Base-by-base conservation (phyloP, 768 basidiomycete genomes). In the Leucocoprinus sp. region DNA sequence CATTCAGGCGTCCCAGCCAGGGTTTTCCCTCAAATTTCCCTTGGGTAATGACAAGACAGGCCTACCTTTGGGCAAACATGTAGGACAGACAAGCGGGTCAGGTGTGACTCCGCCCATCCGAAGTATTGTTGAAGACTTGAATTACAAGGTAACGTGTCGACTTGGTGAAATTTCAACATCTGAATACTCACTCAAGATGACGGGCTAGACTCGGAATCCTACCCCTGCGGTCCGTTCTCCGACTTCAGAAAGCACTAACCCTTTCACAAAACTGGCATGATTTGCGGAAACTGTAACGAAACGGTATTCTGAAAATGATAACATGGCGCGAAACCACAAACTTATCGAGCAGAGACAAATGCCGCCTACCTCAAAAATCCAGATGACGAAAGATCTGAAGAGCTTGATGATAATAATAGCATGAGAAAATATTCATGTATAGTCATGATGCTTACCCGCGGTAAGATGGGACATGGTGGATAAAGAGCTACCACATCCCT, bases 41-140 rank as follows among this genome's bases (percentile, higher is more conserved):
- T 31, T 24, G 27, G 49, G 18, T 29, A 35, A 22, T 39, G 53
- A 6, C 11, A 38, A 38, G 45, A 36, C 23, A 31, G 41, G 50
- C 55, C 39, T 34, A 15, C 35, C 46, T 45, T 47, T 45, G 31
- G 55, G 49, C 40, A 12, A 56, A 3, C 58, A 60, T 48, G 53
- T 52, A 23, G 51, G 58, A 34, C 52, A 59, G 36, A 22, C 52
- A 6, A 63, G 60, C 51, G 43, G 53, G 18, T 58, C 58, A 23
- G 65, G 57, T 0, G 8, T 48, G 17, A 11, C 26, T 9, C 39
- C 14, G n/a, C 78, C 77, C 2, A 58, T 82, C 43, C 75, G 67
- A 61, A 84, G 84, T 51, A 88, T 90, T 52, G 82, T 90, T 37
- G 85, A 89, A 3, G 87, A 89, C 62, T 71, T 89, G 43, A 73